A percentile compares a stretch with the other conserved stretches of the same genome.
These are phyloP conservation scores for Pisolithus tinctorius DNA, from an alignment of 768 basidiomycete species.

Conservation along the genomic window DNA sequence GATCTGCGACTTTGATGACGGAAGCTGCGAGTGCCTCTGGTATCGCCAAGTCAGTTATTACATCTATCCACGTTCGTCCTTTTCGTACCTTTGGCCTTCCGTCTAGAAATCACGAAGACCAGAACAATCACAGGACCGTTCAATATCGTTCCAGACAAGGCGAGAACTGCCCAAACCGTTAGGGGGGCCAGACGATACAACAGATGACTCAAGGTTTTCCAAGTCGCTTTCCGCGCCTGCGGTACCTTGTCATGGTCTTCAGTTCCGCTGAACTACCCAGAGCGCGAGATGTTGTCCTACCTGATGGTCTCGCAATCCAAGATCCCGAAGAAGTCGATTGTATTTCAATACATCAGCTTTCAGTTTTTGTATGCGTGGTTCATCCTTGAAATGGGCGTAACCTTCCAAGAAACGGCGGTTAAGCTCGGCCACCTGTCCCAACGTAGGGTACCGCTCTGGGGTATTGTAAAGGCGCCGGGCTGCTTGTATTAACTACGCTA, in stretches of 20 bases:
- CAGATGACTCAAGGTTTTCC: conserved; percentile 84
- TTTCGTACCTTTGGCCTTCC: conserved; percentile 75
- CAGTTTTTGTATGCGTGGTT: conserved; percentile 82
- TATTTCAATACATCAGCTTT: conserved; percentile 79
- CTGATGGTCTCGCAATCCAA: conserved; percentile 93
- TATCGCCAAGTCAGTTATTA: neutral
- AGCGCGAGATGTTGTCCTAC: conserved; percentile 30
- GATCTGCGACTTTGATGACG: conserved; percentile 89
- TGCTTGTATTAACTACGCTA: conserved; percentile 82
- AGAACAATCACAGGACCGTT: conserved; percentile 92
- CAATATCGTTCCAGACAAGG: conserved; percentile 84
- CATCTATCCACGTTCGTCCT: neutral
- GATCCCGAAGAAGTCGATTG: conserved; percentile 79
- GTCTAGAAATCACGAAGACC: conserved; percentile 79
- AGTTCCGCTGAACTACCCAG: conserved; percentile 1
- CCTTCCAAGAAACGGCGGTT: conserved; percentile 91
- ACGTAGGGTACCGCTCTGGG: conserved; percentile 86
- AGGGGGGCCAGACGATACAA: conserved; percentile 77
- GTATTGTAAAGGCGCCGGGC: conserved; percentile 90
- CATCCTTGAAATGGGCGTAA: conserved; percentile 87
- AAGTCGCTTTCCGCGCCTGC: conserved; percentile 73
- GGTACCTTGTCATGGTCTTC: conserved; percentile 53
- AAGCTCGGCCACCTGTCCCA: conserved; percentile 93
- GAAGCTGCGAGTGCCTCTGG: conserved; percentile 94
- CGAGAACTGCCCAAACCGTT: conserved; percentile 72